Percentiles rank a stretch among this genome's conserved stretches.
phyloP scores from a whole-genome alignment of 805 yeast genomes.

The Kodamaea lidongshanica region DNA sequence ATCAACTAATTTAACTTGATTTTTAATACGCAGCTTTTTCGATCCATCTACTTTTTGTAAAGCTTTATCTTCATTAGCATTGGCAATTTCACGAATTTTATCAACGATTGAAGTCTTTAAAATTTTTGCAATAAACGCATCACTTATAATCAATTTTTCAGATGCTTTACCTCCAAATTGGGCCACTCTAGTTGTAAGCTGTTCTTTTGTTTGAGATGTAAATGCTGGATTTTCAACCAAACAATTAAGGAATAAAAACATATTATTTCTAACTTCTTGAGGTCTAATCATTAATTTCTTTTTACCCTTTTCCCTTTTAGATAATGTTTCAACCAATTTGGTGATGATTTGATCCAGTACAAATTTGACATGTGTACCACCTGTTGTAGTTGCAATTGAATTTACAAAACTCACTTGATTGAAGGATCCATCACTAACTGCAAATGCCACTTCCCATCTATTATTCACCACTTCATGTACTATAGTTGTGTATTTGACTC shows the following conservation, averaged over 20 bases:
- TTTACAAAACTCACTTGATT: conserved; percentile 96
- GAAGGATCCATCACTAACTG: conserved; percentile 83
- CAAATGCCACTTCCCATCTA: conserved; percentile 95
- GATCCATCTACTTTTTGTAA: conserved; percentile 85
- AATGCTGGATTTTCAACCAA: conserved; percentile 94
- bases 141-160: conserved; percentile 60
- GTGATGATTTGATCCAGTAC: conserved; percentile 78
- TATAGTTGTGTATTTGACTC: conserved; percentile 38
- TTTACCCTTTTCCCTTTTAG: conserved; percentile 59
- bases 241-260: conserved; percentile 88
- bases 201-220: conserved; percentile 96
- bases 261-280: conserved; percentile 80
- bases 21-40: conserved; percentile 77
- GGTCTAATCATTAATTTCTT: conserved; percentile 71
- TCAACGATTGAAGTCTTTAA: conserved; percentile 64
- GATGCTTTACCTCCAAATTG: conserved; percentile 76
- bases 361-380: conserved; percentile 92
- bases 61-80: conserved; percentile 81
- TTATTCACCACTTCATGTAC: conserved; percentile 77
- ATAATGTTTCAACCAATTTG: conserved; percentile 63
- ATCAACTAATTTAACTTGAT: conserved; percentile 84
- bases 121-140: conserved; percentile 65
- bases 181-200: conserved; percentile 77
- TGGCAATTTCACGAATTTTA: conserved; percentile 76
- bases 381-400: conserved; percentile 94